Evolutionary conservation across 2,329 filamentous ascomycete genomes (phyloP).

Genomic region (Cercospora berteroae): DNA sequence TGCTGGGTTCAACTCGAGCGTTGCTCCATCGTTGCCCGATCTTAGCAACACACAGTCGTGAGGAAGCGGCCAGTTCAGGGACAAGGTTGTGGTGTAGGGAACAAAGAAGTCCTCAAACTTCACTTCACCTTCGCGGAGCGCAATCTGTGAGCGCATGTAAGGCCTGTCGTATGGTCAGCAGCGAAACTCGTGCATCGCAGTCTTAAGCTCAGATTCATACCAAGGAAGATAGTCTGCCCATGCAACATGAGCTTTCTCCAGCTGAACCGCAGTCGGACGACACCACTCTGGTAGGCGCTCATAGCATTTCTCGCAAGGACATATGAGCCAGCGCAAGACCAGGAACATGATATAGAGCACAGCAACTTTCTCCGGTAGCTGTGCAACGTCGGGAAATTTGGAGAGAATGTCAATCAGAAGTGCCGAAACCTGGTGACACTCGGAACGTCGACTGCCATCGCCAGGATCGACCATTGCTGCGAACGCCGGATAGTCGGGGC

Average conservation of each 20-base stretch:
- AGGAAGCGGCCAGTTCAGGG: slow-evolving; percentile 82
- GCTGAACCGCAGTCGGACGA: slow-evolving; percentile 64
- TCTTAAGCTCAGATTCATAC: slow-evolving; percentile 32
- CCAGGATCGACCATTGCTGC: slow-evolving; percentile 72
- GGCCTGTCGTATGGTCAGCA: slow-evolving; percentile 47
- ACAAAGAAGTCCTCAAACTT: slow-evolving; percentile 80
- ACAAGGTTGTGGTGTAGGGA: slow-evolving; percentile 72
- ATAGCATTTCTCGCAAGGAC: slow-evolving; percentile 75
- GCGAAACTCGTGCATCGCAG: not conserved
- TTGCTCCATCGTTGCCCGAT: slow-evolving; percentile 36
- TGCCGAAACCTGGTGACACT: slow-evolving; percentile 73
- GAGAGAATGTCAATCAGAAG: slow-evolving; percentile 81
- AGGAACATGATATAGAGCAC: slow-evolving; percentile 85
- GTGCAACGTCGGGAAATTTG: slow-evolving; percentile 76
- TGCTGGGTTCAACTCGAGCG: slow-evolving; percentile 78
- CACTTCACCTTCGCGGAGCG: slow-evolving; percentile 39
- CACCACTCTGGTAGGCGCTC: slow-evolving; percentile 73
- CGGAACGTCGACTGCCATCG: not conserved
- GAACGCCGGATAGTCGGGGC: slow-evolving; percentile 76
- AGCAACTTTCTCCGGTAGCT: slow-evolving; percentile 78
- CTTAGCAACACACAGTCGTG: slow-evolving; percentile 63
- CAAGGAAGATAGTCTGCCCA: slow-evolving; percentile 85
- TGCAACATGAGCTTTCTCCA: slow-evolving; percentile 66
- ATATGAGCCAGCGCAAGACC: slow-evolving; percentile 77
- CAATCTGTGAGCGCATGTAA: slow-evolving; percentile 66